Conservation (phyloP, 805 yeast genomes). For the Wickerhamiella cacticola region DNA sequence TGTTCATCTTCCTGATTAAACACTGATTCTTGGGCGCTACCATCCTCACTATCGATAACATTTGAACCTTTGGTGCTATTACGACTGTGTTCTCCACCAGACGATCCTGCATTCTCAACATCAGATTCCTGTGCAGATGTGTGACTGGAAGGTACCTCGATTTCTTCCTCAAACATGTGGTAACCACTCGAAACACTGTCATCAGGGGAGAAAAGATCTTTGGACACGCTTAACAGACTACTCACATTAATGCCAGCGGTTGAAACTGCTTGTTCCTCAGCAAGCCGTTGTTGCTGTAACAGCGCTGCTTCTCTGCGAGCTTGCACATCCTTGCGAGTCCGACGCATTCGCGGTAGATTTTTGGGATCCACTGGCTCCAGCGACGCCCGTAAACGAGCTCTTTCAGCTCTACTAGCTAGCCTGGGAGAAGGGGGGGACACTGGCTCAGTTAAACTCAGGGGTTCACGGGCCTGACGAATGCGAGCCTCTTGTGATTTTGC, state of each 20-base stretch:
- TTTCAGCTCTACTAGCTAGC: conserved; percentile 3
- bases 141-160: conserved; percentile 3
- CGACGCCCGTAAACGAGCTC: not conserved
- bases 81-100: not conserved
- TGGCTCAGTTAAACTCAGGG: too few species aligned
- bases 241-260: not conserved
- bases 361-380: not conserved
- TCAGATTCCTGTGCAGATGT: conserved; percentile 9
- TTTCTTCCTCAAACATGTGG: conserved; percentile 1
- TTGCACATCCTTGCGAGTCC: not conserved
- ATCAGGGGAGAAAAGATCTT: not conserved
- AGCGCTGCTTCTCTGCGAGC: too few species aligned
- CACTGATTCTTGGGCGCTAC: not conserved
- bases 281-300: not conserved
- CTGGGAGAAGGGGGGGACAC: too few species aligned
- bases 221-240: not conserved
- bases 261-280: not conserved
- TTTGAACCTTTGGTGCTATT: too few species aligned
- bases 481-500: too few species aligned
- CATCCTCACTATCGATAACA: not conserved
- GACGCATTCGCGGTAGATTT: not conserved
- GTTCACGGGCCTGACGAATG: too few species aligned
- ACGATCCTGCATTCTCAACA: not conserved
- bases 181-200: conserved; percentile 3
- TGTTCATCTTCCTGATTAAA: not conserved